Evolutionary conservation across 257 asterid genomes (phyloP).

Genomic region (Gentiana macrophylla): DNA sequence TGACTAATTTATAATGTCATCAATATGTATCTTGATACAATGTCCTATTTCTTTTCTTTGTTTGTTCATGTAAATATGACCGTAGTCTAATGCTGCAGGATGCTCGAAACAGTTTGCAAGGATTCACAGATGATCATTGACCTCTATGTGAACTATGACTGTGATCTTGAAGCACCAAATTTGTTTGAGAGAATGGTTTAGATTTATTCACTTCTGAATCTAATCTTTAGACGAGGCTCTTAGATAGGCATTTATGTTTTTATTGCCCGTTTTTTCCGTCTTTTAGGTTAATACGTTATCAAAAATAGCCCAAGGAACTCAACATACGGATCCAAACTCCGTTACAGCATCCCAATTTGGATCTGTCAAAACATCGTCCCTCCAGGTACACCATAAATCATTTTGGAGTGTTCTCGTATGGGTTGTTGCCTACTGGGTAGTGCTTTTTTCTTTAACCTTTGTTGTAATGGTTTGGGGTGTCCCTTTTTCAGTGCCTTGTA

Average conservation of each 20-base stretch:
- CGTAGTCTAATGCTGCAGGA: constrained; percentile 42
- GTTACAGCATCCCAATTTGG: constrained; percentile 74
- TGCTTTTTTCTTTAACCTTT: constrained; percentile 1
- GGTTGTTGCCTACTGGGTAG: constrained; percentile 9
- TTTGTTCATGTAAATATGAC: constrained; percentile 3
- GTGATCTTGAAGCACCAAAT: constrained; percentile 97
- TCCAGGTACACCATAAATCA: constrained; percentile 49
- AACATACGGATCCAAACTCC: constrained; percentile 64
- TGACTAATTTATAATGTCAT: not conserved
- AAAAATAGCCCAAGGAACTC: constrained; percentile 92
- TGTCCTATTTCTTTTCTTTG: not conserved
- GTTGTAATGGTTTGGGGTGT: constrained; percentile 15
- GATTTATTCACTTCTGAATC: constrained; percentile 10
- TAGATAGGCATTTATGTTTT: constrained; percentile 16
- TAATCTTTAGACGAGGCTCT: constrained; percentile 8
- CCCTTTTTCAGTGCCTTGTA: constrained; percentile 61
- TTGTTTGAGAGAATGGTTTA: constrained; percentile 86
- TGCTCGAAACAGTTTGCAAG: constrained; percentile 94
- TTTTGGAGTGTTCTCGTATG: constrained; percentile 11
- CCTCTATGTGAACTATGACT: constrained; percentile 92
- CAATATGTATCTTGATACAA: not conserved
- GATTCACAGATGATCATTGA: constrained; percentile 97
- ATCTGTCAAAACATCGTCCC: constrained; percentile 70
- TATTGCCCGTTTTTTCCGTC: constrained; percentile 16
- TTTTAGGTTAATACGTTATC: constrained; percentile 68